Evolutionary conservation across 2,329 filamentous ascomycete genomes (phyloP), one percentile per base, ranked within the genome.

Genomic region (Grosmannia clavigera): DNA sequence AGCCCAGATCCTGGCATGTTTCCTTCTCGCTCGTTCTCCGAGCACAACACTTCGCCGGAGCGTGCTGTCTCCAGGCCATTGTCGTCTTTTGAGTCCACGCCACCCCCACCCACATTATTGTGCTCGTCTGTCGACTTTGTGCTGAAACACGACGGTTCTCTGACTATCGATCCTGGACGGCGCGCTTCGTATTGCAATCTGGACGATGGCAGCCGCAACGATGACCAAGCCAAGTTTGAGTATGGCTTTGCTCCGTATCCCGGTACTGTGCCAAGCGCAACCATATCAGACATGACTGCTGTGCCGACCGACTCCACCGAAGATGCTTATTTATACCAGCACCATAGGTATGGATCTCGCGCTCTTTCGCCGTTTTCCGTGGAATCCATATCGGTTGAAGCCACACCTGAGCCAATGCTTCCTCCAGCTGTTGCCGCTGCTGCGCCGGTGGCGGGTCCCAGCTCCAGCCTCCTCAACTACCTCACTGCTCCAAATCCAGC

Each of bases 161-260:
- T 58, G 6, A 33, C n/a, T 33, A 29, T 58, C 31, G 22, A 27
- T 9, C 66, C 71, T 57, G 74, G 78, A 66, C 77, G 88, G 64
- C 83, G 86, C 54, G 79, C 81, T 11, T 90, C 88, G 25, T 82
- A 80, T 53, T 84, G 83, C 67, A 84, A 33, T 9, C 77, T 92
- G 54, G 87, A 92, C 65, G 81, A 82, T 64, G 75, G 77, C 29
- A 35, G 6, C 61, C 53, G 52, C 7, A 40, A 53, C 22, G 48
- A 16, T 58, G 55, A 78, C 82, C 43, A 90, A 60, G 83, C 12
- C 50, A 61, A 65, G 52, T 64, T 81, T 66, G 85, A 84, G 65
- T 92, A 85, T 73, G 87, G 86, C 62, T 95, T 90, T 74, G 87
- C 90, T n/a, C 88, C 88, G 55, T 95, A 94, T 73, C 86, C 87